Conservation (phyloP, 2,329 filamentous ascomycete genomes). For the Anisogramma anomala region DNA sequence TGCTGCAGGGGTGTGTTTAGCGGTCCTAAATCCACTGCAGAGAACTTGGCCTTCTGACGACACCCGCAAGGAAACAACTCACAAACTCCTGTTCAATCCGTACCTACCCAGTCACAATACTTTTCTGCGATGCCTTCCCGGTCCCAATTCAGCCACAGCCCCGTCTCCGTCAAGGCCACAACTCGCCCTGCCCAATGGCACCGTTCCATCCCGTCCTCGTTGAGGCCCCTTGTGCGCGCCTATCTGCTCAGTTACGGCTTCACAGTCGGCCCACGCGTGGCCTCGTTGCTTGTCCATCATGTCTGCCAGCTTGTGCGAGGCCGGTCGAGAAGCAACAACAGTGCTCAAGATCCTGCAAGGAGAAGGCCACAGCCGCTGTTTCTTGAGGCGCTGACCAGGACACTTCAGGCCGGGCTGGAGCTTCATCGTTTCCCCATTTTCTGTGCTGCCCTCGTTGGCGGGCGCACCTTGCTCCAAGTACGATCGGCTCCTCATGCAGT, state of each 20-base stretch:
- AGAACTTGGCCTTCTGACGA: too few relatives aligned
- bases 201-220: constrained; percentile 32
- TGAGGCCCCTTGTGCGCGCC: constrained; percentile 46
- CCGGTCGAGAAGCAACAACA: constrained; percentile 20
- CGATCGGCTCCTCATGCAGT: constrained; percentile 14
- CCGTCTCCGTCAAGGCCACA: background rate
- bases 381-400: constrained; percentile 25
- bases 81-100: too few relatives aligned
- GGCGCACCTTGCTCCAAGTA: constrained; percentile 50
- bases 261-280: constrained; percentile 42
- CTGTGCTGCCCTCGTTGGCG: constrained; percentile 48
- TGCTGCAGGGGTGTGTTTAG: too few relatives aligned
- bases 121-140: background rate
- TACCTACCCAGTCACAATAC: too few relatives aligned
- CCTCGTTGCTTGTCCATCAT: constrained; percentile 42
- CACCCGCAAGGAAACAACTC: too few relatives aligned
- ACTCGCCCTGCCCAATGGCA: background rate
- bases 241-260: constrained; percentile 52
- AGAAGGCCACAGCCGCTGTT: constrained; percentile 24
- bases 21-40: too few relatives aligned
- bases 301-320: constrained; percentile 17
- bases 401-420: constrained; percentile 41
- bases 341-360: constrained; percentile 20
- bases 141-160: background rate
- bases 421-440: constrained; percentile 49